These are phyloP conservation scores for Aleurites moluccanus DNA, from an alignment of 441 rosid genomes.

Conservation along the genomic window DNA sequence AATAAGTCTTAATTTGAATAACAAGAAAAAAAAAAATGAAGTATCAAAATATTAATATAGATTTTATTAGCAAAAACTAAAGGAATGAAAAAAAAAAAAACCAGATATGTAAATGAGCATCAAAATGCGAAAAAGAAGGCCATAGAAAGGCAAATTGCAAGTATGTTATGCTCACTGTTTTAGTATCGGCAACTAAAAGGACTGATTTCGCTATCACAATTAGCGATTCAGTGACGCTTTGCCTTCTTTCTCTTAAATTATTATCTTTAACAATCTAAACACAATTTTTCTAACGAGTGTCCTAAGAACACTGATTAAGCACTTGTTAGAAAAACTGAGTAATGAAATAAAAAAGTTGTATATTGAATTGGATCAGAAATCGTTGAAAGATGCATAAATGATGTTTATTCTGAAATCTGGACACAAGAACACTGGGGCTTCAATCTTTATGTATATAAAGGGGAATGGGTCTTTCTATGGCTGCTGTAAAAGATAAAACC, in stretches of 20 bases:
- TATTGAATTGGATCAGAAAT: no score
- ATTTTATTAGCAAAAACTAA: no score
- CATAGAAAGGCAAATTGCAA: constrained; percentile 24
- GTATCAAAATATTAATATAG: no score
- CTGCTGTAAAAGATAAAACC: neutral
- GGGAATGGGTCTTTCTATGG: neutral
- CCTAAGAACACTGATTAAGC: no score
- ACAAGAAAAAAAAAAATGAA: neutral
- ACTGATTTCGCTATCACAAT: constrained; percentile 36
- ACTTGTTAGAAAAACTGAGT: neutral
- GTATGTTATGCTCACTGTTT: constrained; percentile 26
- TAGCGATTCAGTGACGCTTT: constrained; percentile 44
- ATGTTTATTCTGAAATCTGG: no score
- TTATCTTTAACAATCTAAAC: neutral
- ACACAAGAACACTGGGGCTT: no score
- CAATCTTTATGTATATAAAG: no score
- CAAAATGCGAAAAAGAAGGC: constrained; percentile 34
- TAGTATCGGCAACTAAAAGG: constrained; percentile 48
- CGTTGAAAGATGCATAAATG: no score
- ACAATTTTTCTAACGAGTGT: no score
- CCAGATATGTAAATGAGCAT: constrained; percentile 23
- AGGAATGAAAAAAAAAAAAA: neutral
- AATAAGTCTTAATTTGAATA: no score
- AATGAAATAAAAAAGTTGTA: neutral
- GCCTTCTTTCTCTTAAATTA: constrained; percentile 23